These are phyloP conservation scores for Venturiaceae sp. DNA, from an alignment of 2,329 filamentous ascomycete species.

Conservation along the genomic window DNA sequence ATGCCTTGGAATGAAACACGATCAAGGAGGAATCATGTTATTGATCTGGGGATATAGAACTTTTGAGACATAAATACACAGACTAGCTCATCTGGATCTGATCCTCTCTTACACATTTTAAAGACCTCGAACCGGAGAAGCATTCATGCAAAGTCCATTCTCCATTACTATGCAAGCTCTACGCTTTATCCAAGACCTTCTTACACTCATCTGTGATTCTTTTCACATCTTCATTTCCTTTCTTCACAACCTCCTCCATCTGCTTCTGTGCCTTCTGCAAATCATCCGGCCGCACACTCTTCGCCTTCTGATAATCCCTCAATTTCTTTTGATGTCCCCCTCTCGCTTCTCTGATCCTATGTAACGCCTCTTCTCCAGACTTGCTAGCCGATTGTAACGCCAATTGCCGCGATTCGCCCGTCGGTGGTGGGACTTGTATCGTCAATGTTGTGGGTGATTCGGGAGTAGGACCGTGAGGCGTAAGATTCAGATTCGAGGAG, in stretches of 20 bases:
- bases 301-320: constrained; percentile 31
- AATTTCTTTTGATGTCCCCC: constrained; percentile 39
- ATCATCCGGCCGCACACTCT: constrained; percentile 36
- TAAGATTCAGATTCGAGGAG: constrained; percentile 37
- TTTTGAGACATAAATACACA: too few species aligned
- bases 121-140: too few species aligned
- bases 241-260: constrained; percentile 44
- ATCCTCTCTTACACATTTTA: too few species aligned
- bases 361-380: constrained; percentile 31
- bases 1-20: too few species aligned
- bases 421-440: constrained; percentile 47
- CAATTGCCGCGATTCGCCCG: constrained; percentile 41
- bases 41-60: too few species aligned
- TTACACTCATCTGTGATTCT: constrained; percentile 37
- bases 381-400: constrained; percentile 29
- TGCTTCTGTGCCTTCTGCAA: constrained; percentile 35
- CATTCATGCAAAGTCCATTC: neutral
- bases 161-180: neutral
- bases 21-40: too few species aligned
- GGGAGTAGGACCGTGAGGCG: constrained; percentile 39
- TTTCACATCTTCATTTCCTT: constrained; percentile 37
- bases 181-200: constrained; percentile 29
- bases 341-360: constrained; percentile 31
- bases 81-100: too few species aligned
- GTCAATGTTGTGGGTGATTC: constrained; percentile 41